Percentiles rank a stretch among this genome's conserved stretches.
Conservation (phyloP, 75 land plant genomes). For the Pinus taeda region DNA sequence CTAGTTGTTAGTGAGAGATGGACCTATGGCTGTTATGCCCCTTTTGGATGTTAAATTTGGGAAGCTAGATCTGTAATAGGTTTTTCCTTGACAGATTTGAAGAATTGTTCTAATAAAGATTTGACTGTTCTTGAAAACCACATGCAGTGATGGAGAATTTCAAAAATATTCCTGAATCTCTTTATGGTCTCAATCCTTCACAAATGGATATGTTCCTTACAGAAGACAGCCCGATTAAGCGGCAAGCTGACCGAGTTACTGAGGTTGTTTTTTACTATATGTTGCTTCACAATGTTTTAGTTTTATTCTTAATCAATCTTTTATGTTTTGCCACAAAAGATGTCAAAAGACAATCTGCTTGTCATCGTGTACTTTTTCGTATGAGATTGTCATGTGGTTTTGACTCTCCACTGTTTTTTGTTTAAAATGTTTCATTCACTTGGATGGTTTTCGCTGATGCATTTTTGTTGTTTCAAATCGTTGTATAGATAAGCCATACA, state of each 20-base stretch:
- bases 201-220: slow-evolving; percentile 92
- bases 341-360: not conserved
- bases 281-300: not conserved
- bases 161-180: slow-evolving; percentile 65
- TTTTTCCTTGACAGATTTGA: not conserved
- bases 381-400: too few species aligned
- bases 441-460: not conserved
- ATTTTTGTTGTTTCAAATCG: not conserved
- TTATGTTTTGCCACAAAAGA: not conserved
- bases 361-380: not conserved
- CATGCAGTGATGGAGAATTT: slow-evolving; percentile 73
- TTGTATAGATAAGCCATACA: not conserved
- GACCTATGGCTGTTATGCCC: not conserved
- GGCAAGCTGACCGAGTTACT: slow-evolving; percentile 57
- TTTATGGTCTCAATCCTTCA: slow-evolving; percentile 70
- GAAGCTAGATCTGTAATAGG: not conserved
- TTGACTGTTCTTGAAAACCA: slow-evolving; percentile 5
- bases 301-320: not conserved
- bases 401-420: not conserved
- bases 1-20: not conserved
- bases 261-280: slow-evolving; percentile 37
- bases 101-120: not conserved
- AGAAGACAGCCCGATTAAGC: slow-evolving; percentile 61
- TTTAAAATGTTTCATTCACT: not conserved
- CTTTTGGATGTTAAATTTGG: slow-evolving; percentile 32